Evolutionary conservation across 371 early-diverging fungal species (phyloP), one percentile per base, ranked within the genome.

Genomic region (Zychaea mexicana): DNA sequence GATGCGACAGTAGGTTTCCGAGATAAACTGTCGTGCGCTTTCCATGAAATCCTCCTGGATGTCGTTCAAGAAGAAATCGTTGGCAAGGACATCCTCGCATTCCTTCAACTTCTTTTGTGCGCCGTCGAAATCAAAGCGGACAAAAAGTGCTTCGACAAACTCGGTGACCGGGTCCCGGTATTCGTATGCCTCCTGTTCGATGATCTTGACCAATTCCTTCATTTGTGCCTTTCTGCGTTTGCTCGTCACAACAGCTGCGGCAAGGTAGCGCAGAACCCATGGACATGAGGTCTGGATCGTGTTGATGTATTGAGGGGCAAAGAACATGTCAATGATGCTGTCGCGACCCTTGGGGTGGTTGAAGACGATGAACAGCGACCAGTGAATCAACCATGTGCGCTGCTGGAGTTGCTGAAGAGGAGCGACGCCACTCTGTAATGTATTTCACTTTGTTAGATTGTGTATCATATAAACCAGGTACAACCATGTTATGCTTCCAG

Each of bases 341-440:
- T 97, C 97, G 60, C 94, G 92, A 30, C 97, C 96, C 77, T 92
- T 90, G 55, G 95, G 92, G 77, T 97, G 96, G 83, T 96, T 96
- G 85, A 97, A 97, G 83, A 95, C 95, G 32, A 97, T 94, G 74
- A 96, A 96, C 65, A 97, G 82, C 27, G 95, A 92, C 96, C 97
- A 96, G 85, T 96, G 96, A 72, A 97, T 87, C 62, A 96, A 81
- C 93, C 94, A 95, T 49, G 93, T 89, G 60, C 96, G 91, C 74
- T 94, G 93, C 71, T 96, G 92, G 56, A 97, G 89, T 77, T 94
- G 95, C 63, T 92, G 93, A 26, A 91, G 81, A 55, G 94, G 90
- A 56, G 90, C 81, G 32, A 82, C 69, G 60, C 46, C 52, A 36
- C 62, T 55, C 62, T 62, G 38, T 30, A 27, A 30, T 9, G 19